phyloP scores from a whole-genome alignment of 2,329 filamentous ascomycete genomes.

The Fusarium devonianum region DNA sequence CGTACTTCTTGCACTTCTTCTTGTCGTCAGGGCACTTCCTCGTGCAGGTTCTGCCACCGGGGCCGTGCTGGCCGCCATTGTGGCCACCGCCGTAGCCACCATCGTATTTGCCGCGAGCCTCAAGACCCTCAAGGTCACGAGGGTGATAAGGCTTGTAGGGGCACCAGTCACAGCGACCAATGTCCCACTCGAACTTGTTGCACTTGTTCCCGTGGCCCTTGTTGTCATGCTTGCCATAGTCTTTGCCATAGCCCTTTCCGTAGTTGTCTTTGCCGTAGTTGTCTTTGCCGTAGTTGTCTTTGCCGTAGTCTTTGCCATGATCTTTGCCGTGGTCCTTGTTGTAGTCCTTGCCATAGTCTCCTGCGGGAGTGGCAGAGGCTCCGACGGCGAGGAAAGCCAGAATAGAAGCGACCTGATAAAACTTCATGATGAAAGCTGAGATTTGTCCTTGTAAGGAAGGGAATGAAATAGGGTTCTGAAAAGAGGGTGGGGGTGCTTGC shows the following conservation, averaged over 20 bases:
- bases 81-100: not conserved
- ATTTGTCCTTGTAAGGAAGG: slow-evolving; percentile 1
- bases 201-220: slow-evolving; percentile 1
- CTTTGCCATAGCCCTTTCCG: not conserved
- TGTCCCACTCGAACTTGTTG: slow-evolving; percentile 24
- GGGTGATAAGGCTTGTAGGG: slow-evolving; percentile 15
- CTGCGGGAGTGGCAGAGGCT: slow-evolving; percentile 17
- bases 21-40: slow-evolving; percentile 29
- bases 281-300: not conserved
- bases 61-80: not conserved
- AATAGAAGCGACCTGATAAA: slow-evolving; percentile 23
- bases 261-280: not conserved
- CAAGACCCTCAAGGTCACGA: slow-evolving; percentile 17
- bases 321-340: not conserved
- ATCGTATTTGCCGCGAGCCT: slow-evolving; percentile 15
- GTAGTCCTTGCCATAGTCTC: not conserved
- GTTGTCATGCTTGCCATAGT: too few relatives aligned
- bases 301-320: not conserved
- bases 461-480: slow-evolving; percentile 4
- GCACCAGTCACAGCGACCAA: slow-evolving; percentile 15
- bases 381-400: slow-evolving; percentile 29
- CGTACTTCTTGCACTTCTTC: slow-evolving; percentile 28
- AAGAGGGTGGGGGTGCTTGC: slow-evolving; percentile 10
- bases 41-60: slow-evolving; percentile 25
- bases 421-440: slow-evolving; percentile 15